Evolutionary conservation across 208 protist genomes (phyloP).

Genomic region (Leishmania major): DNA sequence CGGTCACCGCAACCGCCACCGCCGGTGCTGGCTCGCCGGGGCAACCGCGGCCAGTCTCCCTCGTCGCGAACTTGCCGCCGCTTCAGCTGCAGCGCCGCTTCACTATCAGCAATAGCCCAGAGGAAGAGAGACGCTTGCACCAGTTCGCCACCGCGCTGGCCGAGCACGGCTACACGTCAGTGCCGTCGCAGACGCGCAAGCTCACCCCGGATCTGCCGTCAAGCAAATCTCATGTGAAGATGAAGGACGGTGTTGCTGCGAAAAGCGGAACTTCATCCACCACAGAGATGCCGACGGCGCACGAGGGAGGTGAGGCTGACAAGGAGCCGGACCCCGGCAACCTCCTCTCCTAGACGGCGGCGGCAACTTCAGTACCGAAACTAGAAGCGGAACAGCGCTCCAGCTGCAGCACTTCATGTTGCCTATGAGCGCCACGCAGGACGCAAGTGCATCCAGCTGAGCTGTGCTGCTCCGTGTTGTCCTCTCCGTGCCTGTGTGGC

Average conservation of each 20-base stretch:
- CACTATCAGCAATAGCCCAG: constrained; percentile 3
- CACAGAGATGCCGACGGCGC: neutral
- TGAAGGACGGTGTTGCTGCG: neutral
- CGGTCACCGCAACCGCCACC: neutral
- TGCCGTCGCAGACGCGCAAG: neutral
- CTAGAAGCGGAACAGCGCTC: neutral
- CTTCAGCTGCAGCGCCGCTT: constrained; percentile 27
- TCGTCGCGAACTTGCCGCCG: constrained; percentile 14
- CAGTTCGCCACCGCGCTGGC: constrained; percentile 29
- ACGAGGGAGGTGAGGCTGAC: neutral
- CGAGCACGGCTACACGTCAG: constrained; percentile 23
- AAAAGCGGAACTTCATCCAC: neutral
- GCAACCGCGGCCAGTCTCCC: neutral
- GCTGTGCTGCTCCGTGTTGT: neutral
- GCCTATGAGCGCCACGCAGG: neutral
- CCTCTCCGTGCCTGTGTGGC: too few species aligned
- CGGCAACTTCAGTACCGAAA: neutral
- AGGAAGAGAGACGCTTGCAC: constrained; percentile 19
- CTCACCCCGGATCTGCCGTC: neutral
- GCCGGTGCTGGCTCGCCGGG: neutral
- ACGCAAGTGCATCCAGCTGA: neutral
- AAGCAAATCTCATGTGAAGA: neutral
- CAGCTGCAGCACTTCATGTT: neutral
- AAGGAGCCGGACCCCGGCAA: neutral
- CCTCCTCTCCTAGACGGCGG: neutral